These are phyloP conservation scores for Magnusiomyces suaveolens DNA, from an alignment of 1,139 yeast species.

Conservation along the genomic window DNA sequence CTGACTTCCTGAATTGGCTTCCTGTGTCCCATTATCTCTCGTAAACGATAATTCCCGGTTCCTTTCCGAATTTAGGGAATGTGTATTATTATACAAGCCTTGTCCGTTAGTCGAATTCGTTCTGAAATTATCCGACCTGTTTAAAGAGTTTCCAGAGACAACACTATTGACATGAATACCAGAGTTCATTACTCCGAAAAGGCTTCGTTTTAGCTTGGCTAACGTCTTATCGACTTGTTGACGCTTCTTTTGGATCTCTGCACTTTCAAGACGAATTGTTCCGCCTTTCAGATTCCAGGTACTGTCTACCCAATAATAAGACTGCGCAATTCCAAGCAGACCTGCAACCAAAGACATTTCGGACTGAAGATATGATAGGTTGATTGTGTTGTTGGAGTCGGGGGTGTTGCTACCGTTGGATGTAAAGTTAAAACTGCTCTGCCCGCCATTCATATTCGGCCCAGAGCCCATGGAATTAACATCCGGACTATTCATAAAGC, in stretches of 20 bases:
- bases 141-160: background rate
- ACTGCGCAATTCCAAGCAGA: background rate
- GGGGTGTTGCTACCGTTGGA: background rate
- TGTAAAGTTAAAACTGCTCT: background rate
- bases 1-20: background rate
- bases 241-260: background rate
- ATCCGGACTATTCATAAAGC: background rate
- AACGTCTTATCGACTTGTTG: background rate
- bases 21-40: background rate
- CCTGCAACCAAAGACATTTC: background rate
- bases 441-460: background rate
- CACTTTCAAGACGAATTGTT: background rate
- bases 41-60: background rate
- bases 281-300: background rate
- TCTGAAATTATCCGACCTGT: background rate
- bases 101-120: background rate
- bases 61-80: background rate
- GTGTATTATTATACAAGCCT: background rate
- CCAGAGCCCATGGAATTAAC: background rate
- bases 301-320: conserved; percentile 1
- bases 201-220: background rate
- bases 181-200: background rate
- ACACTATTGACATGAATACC: background rate
- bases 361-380: background rate
- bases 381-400: background rate